Conservation (phyloP, 106 monocot species). For the Vanilla planifolia region DNA sequence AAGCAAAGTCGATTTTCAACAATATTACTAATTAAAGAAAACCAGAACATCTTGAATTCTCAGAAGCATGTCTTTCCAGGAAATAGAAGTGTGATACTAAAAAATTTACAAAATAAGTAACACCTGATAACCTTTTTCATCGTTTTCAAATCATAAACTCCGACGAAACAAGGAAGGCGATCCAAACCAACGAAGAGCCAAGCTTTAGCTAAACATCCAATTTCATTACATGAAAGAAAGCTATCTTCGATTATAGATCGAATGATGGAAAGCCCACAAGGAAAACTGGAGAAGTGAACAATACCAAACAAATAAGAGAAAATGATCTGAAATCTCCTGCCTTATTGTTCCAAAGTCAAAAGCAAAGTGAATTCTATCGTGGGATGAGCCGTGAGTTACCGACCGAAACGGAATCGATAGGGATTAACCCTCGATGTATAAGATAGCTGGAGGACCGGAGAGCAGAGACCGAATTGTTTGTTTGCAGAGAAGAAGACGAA, state of each 20-base stretch:
- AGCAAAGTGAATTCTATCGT: not conserved
- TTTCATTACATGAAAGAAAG: not conserved
- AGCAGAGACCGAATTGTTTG: no score
- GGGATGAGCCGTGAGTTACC: not conserved
- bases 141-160: no score
- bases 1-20: not conserved
- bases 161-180: no score
- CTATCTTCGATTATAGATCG: no score
- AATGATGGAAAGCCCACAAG: not conserved
- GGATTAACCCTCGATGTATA: no score
- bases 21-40: not conserved
- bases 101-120: no score
- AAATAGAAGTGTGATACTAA: not conserved
- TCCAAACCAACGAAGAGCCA: not conserved
- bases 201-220: not conserved
- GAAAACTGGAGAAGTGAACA: not conserved
- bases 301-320: not conserved
- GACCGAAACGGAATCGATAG: not conserved
- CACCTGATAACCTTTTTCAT: no score
- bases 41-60: not conserved
- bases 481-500: not conserved
- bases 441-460: no score
- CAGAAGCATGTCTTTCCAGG: not conserved
- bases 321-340: not conserved
- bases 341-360: not conserved